Percentiles rank a stretch among this genome's conserved stretches.
phyloP scores from a whole-genome alignment of 345 rosid genomes.

The Fremontodendron californicum region DNA sequence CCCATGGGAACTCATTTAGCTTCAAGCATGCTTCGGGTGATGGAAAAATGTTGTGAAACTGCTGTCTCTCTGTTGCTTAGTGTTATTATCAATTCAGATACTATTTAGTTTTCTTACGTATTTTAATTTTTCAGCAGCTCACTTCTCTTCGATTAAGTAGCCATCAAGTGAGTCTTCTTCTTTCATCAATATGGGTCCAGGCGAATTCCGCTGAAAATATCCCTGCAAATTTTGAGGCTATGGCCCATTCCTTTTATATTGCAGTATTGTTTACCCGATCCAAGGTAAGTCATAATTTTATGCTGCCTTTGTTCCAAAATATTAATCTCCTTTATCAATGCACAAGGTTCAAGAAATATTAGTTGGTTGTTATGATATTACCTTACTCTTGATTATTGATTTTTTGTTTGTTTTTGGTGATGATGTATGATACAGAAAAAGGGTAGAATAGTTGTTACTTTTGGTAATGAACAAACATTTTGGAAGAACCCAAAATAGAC shows the following conservation, averaged over 20 bases:
- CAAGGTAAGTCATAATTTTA: conserved; percentile 86
- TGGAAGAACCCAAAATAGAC: not conserved
- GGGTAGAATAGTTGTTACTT: not conserved
- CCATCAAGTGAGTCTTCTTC: conserved; percentile 89
- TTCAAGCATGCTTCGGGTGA: conserved; percentile 40
- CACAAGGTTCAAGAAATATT: not conserved
- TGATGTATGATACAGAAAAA: not conserved
- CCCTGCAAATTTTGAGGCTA: conserved; percentile 84
- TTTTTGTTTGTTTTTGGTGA: not conserved
- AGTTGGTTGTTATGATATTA: not conserved
- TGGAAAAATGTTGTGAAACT: conserved; percentile 53
- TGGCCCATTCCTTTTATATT: conserved; percentile 72
- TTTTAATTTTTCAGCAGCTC: conserved; percentile 32
- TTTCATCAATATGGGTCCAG: conserved; percentile 92
- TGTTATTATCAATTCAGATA: not conserved
- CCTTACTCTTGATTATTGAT: not conserved
- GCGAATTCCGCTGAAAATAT: conserved; percentile 65
- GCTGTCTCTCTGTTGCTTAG: not conserved
- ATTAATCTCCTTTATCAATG: no score
- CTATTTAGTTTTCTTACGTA: not conserved
- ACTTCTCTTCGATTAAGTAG: conserved; percentile 77
- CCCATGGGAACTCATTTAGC: conserved; percentile 40
- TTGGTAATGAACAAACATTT: conserved; percentile 5
- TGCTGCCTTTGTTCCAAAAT: no score
- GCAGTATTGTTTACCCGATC: conserved; percentile 67